Evolutionary conservation across 345 rosid species (phyloP).

Genomic region (Sonneratia alba): DNA sequence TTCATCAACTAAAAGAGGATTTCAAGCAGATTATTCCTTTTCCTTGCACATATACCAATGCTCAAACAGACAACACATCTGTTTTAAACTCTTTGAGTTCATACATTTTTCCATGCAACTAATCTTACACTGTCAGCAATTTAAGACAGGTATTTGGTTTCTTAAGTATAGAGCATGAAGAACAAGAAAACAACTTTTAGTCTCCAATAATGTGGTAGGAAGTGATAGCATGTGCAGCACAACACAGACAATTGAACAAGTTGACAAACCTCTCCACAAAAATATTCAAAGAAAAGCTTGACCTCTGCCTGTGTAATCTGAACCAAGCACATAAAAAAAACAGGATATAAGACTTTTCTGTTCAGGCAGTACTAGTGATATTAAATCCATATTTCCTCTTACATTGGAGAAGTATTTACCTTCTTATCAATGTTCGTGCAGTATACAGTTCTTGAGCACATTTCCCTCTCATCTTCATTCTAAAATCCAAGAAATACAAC

Average conservation of each 20-base stretch:
- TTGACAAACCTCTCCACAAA: constrained; percentile 34
- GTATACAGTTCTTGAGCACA: constrained; percentile 86
- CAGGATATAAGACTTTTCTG: background rate
- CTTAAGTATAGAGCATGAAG: background rate
- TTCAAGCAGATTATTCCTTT: background rate
- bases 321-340: background rate
- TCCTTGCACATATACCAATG: background rate
- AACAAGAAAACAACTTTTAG: background rate
- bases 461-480: constrained; percentile 90
- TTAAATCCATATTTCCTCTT: background rate
- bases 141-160: background rate
- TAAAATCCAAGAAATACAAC: constrained; percentile 17
- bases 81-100: background rate
- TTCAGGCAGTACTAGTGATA: background rate
- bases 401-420: constrained; percentile 25
- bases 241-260: background rate
- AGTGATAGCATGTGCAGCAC: background rate
- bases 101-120: background rate
- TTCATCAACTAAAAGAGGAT: background rate
- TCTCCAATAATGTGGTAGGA: background rate
- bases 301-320: constrained; percentile 33
- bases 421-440: constrained; percentile 92
- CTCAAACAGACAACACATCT: background rate
- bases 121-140: background rate
- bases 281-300: constrained; percentile 25